Evolutionary conservation across 2,329 filamentous ascomycete genomes (phyloP), one percentile per base, ranked within the genome.

Genomic region (Myrmaecium sp.): DNA sequence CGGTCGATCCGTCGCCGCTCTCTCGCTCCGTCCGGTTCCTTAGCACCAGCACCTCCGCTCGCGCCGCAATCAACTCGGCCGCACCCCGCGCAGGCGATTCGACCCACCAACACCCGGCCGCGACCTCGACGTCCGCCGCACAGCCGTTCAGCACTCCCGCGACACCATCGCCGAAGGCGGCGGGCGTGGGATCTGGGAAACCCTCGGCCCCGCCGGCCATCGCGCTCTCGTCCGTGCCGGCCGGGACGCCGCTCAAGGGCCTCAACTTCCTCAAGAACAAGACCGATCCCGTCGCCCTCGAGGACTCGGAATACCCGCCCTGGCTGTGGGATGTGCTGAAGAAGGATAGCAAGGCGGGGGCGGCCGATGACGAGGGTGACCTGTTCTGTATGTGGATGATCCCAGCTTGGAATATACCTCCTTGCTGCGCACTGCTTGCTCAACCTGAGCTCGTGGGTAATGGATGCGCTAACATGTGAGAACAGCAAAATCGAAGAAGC

Each of bases 401-500:
- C 25, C 16, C n/a, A 17, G 8, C 23, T n/a, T n/a, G n/a, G n/a
- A n/a, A n/a, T n/a, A n/a, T n/a, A n/a, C 11, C 18, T 27, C 6
- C 9, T 11, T 8, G 18, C 15, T n/a, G 11, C 17, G 10, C 17
- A 17, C 5, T 8, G 6, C 23, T 24, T 25, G 17, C 21, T 22
- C n/a, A n/a, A n/a, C n/a, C n/a, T n/a, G n/a, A n/a, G n/a, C n/a
- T n/a, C n/a, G n/a, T 15, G 6, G 13, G 9, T n/a, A 14, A 14
- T 17, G 20, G 13, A 14, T 15, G 9, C 6, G 7, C 16, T 6
- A 6, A 5, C 11, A 6, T 22, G n/a, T n/a, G 15, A 6, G 14
- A 15, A 12, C 33, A 83, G 77, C 78, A 32, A 89, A 89, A 66
- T 84, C 77, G 15, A 83, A 81, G 52, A 86, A 84, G 47, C 71